A percentile compares a stretch with the other conserved stretches of the same genome.
phyloP scores from a whole-genome alignment of 345 rosid species.

The Populus deltoides region DNA sequence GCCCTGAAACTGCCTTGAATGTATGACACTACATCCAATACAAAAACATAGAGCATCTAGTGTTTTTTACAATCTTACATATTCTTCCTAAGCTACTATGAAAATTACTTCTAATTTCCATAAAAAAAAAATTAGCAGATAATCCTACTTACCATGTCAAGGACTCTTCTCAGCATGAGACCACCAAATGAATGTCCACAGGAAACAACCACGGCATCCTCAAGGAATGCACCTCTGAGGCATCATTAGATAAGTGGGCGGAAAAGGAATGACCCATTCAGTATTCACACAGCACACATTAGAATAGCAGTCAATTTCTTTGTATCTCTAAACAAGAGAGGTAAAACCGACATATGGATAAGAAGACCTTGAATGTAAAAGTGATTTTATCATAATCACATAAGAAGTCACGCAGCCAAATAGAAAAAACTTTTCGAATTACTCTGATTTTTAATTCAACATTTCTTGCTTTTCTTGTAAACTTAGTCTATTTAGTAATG shows the following conservation, averaged over 20 bases:
- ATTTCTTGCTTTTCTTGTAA: neutral
- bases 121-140: neutral
- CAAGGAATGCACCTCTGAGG: slow-evolving; percentile 88
- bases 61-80: neutral
- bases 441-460: neutral
- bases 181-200: slow-evolving; percentile 99
- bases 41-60: neutral
- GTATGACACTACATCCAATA: neutral
- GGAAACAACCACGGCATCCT: slow-evolving; percentile 87
- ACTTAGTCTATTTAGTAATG: neutral
- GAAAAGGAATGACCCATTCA: slow-evolving; percentile 4
- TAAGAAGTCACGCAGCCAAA: neutral
- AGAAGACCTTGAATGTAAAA: neutral
- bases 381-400: neutral
- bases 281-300: neutral
- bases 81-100: neutral
- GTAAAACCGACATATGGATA: neutral
- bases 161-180: slow-evolving; percentile 82
- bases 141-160: slow-evolving; percentile 63
- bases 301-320: neutral
- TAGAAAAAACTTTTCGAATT: neutral
- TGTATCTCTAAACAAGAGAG: too few species aligned
- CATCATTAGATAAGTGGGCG: slow-evolving; percentile 20
- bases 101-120: neutral
- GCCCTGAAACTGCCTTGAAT: neutral